phyloP scores from a whole-genome alignment of 2,329 filamentous ascomycete genomes.

The Xylaria sp. region DNA sequence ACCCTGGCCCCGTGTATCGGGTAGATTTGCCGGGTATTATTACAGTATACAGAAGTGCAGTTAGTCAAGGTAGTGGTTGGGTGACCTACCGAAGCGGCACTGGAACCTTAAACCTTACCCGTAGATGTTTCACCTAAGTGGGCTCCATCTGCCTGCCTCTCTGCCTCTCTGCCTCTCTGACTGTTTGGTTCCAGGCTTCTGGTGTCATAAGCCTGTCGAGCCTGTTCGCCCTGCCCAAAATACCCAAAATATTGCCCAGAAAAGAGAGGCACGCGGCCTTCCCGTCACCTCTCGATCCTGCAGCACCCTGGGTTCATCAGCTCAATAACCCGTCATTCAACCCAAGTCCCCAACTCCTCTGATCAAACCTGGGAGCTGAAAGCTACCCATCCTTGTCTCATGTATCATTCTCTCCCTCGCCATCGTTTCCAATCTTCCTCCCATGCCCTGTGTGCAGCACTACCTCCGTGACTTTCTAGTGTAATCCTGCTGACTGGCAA shows the following conservation, averaged over 20 bases:
- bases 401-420: conserved; percentile 9
- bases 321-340: conserved; percentile 10
- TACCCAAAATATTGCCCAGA: too few species aligned
- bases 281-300: conserved; percentile 20
- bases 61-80: conserved; percentile 19
- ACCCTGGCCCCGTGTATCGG: background rate
- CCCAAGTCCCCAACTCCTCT: background rate
- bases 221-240: background rate
- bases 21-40: background rate
- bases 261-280: conserved; percentile 16
- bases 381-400: conserved; percentile 9
- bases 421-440: conserved; percentile 8
- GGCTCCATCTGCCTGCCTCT: conserved; percentile 25
- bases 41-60: too few species aligned
- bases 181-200: conserved; percentile 4
- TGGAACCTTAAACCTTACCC: conserved; percentile 22
- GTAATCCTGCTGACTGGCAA: background rate
- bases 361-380: conserved; percentile 5
- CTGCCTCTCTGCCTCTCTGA: too few species aligned
- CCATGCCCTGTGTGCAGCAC: background rate
- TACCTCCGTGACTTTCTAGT: conserved; percentile 1
- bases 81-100: background rate
- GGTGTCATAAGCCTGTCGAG: conserved; percentile 3
- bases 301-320: background rate
- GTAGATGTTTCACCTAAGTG: conserved; percentile 38